Base-by-base conservation (phyloP, 352 stramenopile species). In the Stramenopiles sp. region DNA sequence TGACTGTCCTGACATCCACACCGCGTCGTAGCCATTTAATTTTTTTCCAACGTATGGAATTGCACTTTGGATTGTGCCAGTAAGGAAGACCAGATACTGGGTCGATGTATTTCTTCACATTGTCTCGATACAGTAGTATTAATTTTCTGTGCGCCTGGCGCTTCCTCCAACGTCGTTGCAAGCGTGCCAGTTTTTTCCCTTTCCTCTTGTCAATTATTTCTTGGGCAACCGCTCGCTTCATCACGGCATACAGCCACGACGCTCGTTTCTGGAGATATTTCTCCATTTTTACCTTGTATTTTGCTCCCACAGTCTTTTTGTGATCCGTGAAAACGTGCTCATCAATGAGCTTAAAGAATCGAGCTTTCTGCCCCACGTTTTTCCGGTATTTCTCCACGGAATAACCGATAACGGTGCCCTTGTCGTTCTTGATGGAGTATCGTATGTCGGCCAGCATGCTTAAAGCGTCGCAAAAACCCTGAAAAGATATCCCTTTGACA, bases 311-410 rank as follows among this genome's bases (percentile, higher is more conserved):
- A 18, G 25, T 18, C 25, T 63, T 63, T 63, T 63, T 63, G 25
- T 12, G 25, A 18, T 12, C 25, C 12, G 43, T 25, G 25, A 63
- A 25, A 18, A 63, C 43, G 25, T 63, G 43, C 25, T 63, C 43
- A 63, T 63, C 43, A 63, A 63, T 63, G 12, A 63, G 43, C 43
- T 63, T 63, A 25, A 63, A 63, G 25, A 63, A 63, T 63, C 43
- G 43, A 18, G 43, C 43, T 63, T 25, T 12, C 25, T 63, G 43
- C 25, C 43, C 43, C 25, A 25, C 25, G 25, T 63, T 12, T 18
- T 18, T 18, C 25, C 43, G 12, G 25, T 63, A 63, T 18, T 63
- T 63, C 43, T 63, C 25, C 12, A 63, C 43, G 25, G 12, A 63
- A 63, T 63, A 63, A 63, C 25, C 43, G 12, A 25, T 63, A 25